phyloP scores from a whole-genome alignment of 2,329 filamentous ascomycete species.

The Parastagonospora nodorum region DNA sequence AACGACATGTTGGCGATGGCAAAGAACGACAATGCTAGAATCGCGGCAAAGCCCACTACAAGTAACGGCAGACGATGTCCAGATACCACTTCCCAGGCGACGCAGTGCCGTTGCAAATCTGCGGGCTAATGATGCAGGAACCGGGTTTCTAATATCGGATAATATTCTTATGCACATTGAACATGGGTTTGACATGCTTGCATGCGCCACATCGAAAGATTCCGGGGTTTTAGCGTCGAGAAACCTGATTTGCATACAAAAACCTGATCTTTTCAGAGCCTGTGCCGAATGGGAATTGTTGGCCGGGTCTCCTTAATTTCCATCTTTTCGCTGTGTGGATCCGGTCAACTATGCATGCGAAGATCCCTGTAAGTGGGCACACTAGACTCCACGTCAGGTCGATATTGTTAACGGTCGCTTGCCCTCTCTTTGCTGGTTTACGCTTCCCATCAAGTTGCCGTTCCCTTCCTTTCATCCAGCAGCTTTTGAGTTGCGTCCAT shows the following conservation, averaged over 20 bases:
- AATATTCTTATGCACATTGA: conserved; percentile 29
- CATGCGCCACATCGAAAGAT: conserved; percentile 11
- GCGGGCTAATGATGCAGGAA: conserved; percentile 20
- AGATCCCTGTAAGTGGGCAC: conserved; percentile 23
- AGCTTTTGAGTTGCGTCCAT: conserved; percentile 31
- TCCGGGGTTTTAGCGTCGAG: conserved; percentile 21
- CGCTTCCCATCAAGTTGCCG: conserved; percentile 23
- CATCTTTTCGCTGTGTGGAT: conserved; percentile 18
- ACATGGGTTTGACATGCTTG: conserved; percentile 31
- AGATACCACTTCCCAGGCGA: conserved; percentile 18
- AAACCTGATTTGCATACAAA: conserved; percentile 23
- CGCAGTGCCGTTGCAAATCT: conserved; percentile 17
- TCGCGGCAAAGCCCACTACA: conserved; percentile 16
- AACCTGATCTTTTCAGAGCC: conserved; percentile 29
- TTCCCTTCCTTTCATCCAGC: conserved; percentile 16
- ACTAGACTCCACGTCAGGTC: conserved; percentile 19
- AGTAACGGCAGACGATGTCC: conserved; percentile 17
- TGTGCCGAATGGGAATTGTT: conserved; percentile 14
- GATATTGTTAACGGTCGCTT: conserved; percentile 26
- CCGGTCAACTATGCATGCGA: conserved; percentile 22
- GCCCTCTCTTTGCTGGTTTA: conserved; percentile 21
- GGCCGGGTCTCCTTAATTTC: conserved; percentile 36
- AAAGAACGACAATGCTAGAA: conserved; percentile 12
- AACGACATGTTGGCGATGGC: conserved; percentile 38
- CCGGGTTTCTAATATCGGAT: conserved; percentile 41